Evolutionary conservation across 2,329 filamentous ascomycete genomes (phyloP).

Genomic region (Xylariaceae sp.): DNA sequence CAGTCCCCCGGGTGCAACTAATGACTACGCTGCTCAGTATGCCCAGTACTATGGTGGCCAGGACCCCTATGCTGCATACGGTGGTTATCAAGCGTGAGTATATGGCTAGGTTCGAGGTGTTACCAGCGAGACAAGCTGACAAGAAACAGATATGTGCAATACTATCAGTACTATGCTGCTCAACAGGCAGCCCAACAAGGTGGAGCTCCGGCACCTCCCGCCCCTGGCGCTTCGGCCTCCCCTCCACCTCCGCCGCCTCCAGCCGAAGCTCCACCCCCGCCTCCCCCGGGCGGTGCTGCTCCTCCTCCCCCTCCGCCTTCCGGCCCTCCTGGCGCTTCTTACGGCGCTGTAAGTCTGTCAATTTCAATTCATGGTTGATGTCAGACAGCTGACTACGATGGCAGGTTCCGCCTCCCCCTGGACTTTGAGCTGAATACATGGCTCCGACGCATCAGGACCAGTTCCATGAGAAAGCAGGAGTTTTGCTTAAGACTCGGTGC

Average conservation of each 20-base stretch:
- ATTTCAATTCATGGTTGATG: not conserved
- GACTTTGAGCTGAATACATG: constrained; percentile 37
- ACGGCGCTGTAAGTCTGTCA: constrained; percentile 56
- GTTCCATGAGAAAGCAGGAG: too few species aligned
- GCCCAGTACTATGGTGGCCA: constrained; percentile 72
- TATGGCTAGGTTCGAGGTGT: not conserved
- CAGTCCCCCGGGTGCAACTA: constrained; percentile 36
- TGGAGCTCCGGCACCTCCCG: constrained; percentile 38
- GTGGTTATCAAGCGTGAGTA: constrained; percentile 74
- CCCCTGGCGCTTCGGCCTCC: constrained; percentile 44
- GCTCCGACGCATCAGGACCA: too few species aligned
- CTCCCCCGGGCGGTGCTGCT: constrained; percentile 51
- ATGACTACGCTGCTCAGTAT: constrained; percentile 74
- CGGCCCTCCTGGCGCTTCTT: constrained; percentile 50
- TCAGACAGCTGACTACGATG: constrained; percentile 14
- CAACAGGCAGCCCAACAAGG: constrained; percentile 46
- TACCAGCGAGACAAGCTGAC: constrained; percentile 1
- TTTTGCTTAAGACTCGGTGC: too few species aligned
- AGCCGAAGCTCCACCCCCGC: constrained; percentile 60
- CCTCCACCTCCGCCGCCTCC: constrained; percentile 58
- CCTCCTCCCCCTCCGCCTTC: constrained; percentile 57
- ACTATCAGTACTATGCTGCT: constrained; percentile 66
- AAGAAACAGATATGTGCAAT: constrained; percentile 54
- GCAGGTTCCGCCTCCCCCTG: constrained; percentile 54
- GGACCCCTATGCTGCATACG: constrained; percentile 88